A percentile compares a stretch with the other conserved stretches of the same genome.
Evolutionary conservation across 2,329 filamentous ascomycete species (phyloP).

Genomic region (Diaporthe destruens): DNA sequence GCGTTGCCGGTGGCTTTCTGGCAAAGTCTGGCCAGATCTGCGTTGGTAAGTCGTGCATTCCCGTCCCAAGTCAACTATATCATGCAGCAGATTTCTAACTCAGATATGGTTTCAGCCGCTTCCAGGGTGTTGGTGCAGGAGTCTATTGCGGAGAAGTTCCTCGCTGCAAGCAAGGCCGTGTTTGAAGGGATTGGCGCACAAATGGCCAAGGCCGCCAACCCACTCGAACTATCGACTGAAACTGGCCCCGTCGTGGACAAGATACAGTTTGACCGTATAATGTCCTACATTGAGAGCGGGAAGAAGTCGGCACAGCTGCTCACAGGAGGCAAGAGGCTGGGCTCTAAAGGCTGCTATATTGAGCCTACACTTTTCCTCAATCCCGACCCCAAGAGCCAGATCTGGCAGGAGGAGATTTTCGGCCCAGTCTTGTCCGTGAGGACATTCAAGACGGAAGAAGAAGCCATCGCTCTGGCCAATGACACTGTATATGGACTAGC

Average conservation of each 20-base stretch:
- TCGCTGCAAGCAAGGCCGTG: neutral
- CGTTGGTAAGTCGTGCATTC: slow-evolving; percentile 7
- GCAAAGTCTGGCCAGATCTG: slow-evolving; percentile 33
- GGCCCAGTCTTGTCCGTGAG: slow-evolving; percentile 23
- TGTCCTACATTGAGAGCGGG: slow-evolving; percentile 27
- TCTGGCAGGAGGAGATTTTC: slow-evolving; percentile 32
- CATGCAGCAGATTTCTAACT: neutral
- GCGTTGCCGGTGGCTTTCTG: slow-evolving; percentile 26
- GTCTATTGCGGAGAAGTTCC: slow-evolving; percentile 22
- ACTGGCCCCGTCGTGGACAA: slow-evolving; percentile 30
- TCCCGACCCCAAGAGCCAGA: slow-evolving; percentile 1
- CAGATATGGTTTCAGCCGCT: slow-evolving; percentile 2
- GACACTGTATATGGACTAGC: slow-evolving; percentile 28
- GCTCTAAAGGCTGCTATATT: slow-evolving; percentile 20
- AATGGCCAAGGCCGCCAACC: neutral
- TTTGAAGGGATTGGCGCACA: slow-evolving; percentile 7
- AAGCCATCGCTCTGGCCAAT: slow-evolving; percentile 30
- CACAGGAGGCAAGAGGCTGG: slow-evolving; percentile 20
- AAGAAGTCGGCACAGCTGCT: neutral
- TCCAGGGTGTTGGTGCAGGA: slow-evolving; percentile 39
- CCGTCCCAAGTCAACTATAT: no score
- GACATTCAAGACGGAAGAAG: slow-evolving; percentile 31
- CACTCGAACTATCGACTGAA: slow-evolving; percentile 1
- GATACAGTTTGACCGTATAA: slow-evolving; percentile 28
- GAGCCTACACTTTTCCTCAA: slow-evolving; percentile 28